Evolutionary conservation across 352 stramenopile species (phyloP), one percentile per base, ranked within the genome.

Genomic region (Achlya hypogyna): DNA sequence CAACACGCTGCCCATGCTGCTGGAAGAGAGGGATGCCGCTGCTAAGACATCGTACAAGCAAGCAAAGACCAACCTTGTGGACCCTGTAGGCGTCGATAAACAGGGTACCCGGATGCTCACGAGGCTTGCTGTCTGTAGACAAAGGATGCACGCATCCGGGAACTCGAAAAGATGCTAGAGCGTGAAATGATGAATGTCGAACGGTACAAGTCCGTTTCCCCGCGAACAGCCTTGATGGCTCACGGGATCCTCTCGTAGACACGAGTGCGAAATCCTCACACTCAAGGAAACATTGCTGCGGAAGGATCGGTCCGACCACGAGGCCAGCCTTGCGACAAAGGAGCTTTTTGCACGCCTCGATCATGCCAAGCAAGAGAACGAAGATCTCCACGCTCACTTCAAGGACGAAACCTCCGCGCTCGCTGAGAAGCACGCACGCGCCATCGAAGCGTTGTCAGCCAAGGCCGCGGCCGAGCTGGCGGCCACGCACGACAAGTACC

Each of bases 161-260:
- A 67, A 18, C 20, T 67, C 23, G 60, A 67, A 38, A 34, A 42
- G 10, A 42, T 59, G 49, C 51, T 67, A 29, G 27, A 42, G 12
- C 35, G 14, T 16, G 60, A 67, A 53, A 67, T 59, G 31, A 67
- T 67, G 60, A 67, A 54, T 25, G 60, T 67, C 34, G 60, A 67
- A 40, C 60, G 60, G 60, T 67, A 59, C 35, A n/a, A 27, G 32
- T 67, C 22, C 40, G 20, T 66, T 20, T 31, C n/a, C 58, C 18
- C 23, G 18, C 27, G 10, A 58, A 31, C 14, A 49, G 18, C 42
- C 42, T 22, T 49, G 42, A 23, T 64, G 10, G 18, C 2, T 32
- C 2, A 64, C 27, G 10, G 2, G 5, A 32, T 47, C n/a, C 20
- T 16, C 22, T 32, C 25, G 47, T 53, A 67, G 60, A 59, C 43